Percentiles rank a stretch among this genome's conserved stretches.
Conservation (phyloP, 1,284 basidiomycete species). For the Albatrellus sp. region DNA sequence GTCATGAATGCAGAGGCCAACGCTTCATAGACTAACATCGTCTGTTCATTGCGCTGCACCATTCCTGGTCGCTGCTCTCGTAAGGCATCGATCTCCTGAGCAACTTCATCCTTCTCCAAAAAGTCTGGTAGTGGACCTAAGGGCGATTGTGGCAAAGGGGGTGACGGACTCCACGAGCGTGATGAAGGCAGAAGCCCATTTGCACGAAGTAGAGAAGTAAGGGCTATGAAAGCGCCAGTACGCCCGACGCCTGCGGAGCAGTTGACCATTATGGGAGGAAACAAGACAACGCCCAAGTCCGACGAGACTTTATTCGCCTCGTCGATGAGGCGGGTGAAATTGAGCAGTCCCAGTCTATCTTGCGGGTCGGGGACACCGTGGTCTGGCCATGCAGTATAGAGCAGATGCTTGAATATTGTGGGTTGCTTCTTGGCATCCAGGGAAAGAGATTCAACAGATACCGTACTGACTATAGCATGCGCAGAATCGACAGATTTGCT, state of each 20-base stretch:
- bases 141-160: constrained; percentile 29
- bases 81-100: constrained; percentile 62
- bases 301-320: constrained; percentile 37
- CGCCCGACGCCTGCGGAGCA: constrained; percentile 87
- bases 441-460: constrained; percentile 21
- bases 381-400: constrained; percentile 75
- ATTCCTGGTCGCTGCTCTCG: constrained; percentile 73
- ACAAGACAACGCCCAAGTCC: constrained; percentile 17
- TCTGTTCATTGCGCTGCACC: constrained; percentile 66
- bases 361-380: constrained; percentile 57
- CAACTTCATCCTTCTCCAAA: constrained; percentile 48
- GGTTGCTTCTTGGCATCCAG: constrained; percentile 16
- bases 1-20: constrained; percentile 27
- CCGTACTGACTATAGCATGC: constrained; percentile 49
- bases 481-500: constrained; percentile 33
- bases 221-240: constrained; percentile 78
- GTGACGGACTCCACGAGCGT: constrained; percentile 12
- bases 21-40: constrained; percentile 53
- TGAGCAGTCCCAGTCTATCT: constrained; percentile 42
- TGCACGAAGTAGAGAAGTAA: constrained; percentile 59
- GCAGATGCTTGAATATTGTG: constrained; percentile 53
- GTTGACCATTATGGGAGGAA: constrained; percentile 65
- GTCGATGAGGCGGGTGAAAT: constrained; percentile 54
- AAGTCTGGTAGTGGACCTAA: constrained; percentile 42
- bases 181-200: constrained; percentile 34